phyloP scores from a whole-genome alignment of 2,329 filamentous ascomycete genomes.

The Fusarium sp. region DNA sequence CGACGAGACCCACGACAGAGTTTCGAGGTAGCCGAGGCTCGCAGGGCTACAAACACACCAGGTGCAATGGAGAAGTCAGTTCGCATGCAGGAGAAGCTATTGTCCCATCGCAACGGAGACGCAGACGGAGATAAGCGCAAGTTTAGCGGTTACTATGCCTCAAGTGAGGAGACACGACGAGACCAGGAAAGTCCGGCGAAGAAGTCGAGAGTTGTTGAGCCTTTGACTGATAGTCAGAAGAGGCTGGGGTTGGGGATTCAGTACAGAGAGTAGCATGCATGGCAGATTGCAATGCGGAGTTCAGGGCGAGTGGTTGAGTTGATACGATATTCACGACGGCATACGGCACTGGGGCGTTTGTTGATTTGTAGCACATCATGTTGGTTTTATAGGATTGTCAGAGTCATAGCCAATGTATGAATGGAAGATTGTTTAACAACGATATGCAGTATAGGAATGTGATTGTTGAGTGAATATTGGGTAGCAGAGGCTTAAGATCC shows the following conservation, averaged over 20 bases:
- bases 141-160: conserved; percentile 51
- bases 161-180: conserved; percentile 49
- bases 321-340: conserved; percentile 26
- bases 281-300: conserved; percentile 15
- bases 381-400: neutral
- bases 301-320: neutral
- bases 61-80: conserved; percentile 57
- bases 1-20: conserved; percentile 67
- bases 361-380: neutral
- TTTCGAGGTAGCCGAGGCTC: conserved; percentile 61
- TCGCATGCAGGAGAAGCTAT: conserved; percentile 63
- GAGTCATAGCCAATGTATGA: conserved; percentile 3
- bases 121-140: conserved; percentile 63
- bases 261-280: conserved; percentile 49
- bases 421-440: neutral
- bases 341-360: conserved; percentile 27
- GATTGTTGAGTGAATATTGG: neutral
- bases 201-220: conserved; percentile 59
- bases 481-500: neutral
- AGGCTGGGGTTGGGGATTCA: conserved; percentile 65
- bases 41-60: conserved; percentile 59
- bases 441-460: neutral
- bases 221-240: conserved; percentile 52
- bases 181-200: conserved; percentile 61
- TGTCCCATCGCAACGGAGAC: conserved; percentile 57